Conservation (phyloP, 2,329 filamentous ascomycete genomes). For the Fusarium lateritium region DNA sequence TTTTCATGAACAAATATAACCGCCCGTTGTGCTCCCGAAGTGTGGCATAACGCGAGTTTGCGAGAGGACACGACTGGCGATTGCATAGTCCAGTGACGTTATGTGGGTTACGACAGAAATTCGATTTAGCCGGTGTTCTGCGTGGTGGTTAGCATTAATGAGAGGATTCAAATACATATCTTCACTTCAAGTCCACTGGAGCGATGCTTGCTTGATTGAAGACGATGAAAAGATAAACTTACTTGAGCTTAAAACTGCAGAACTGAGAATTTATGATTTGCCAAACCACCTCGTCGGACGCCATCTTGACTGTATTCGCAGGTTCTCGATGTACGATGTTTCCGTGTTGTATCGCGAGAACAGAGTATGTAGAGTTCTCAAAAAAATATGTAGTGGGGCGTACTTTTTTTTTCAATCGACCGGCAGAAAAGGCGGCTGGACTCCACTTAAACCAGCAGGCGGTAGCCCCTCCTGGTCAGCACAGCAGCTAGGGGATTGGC, state of each 20-base stretch:
- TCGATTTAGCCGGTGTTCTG: slow-evolving; percentile 87
- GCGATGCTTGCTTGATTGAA: too few relatives aligned
- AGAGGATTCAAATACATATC: too few relatives aligned
- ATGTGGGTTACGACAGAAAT: slow-evolving; percentile 96
- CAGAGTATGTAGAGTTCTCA: too few relatives aligned
- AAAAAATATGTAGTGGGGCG: too few relatives aligned
- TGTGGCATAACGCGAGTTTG: slow-evolving; percentile 94
- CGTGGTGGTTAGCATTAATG: slow-evolving; percentile 47
- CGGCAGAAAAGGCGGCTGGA: too few relatives aligned
- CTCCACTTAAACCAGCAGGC: too few relatives aligned
- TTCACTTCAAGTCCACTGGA: too few relatives aligned
- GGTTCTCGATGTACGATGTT: slow-evolving; percentile 1
- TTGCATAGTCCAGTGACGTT: slow-evolving; percentile 89
- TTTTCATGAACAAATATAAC: slow-evolving; percentile 98
- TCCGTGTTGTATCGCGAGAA: not conserved
- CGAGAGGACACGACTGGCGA: slow-evolving; percentile 89
- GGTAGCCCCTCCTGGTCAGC: too few relatives aligned
- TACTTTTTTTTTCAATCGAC: too few relatives aligned
- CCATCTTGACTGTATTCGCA: slow-evolving; percentile 66
- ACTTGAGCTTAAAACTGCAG: slow-evolving; percentile 96
- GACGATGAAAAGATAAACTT: slow-evolving; percentile 49
- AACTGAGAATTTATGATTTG: slow-evolving; percentile 91
- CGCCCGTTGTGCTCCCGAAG: slow-evolving; percentile 78
- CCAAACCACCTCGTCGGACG: slow-evolving; percentile 98
- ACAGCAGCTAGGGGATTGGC: too few relatives aligned